A percentile compares a stretch with the other conserved stretches of the same genome.
Conservation (phyloP, 1,284 basidiomycete genomes). For the Mycena citricolor region DNA sequence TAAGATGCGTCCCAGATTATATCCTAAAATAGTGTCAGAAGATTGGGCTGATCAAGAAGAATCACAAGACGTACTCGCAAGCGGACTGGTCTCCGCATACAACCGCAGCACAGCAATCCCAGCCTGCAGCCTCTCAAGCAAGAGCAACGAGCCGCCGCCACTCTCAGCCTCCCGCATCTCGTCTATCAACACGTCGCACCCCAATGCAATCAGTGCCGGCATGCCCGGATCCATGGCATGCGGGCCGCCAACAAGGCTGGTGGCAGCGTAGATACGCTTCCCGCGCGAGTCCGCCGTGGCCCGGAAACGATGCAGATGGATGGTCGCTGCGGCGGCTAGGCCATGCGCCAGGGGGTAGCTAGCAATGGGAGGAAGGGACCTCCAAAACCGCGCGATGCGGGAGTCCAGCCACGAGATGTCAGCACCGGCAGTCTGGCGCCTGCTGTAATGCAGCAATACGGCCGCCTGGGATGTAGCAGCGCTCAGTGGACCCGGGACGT, state of each 20-base stretch:
- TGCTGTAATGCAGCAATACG: conserved; percentile 14
- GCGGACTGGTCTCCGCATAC: no score
- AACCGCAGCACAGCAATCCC: no score
- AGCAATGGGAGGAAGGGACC: conserved; percentile 8
- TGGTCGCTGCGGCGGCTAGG: no score
- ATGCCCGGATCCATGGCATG: background rate
- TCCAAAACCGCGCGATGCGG: conserved; percentile 15
- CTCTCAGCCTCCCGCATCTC: background rate
- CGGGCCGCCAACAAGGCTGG: no score
- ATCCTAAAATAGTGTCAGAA: no score
- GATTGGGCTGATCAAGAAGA: no score
- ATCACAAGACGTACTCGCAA: no score
- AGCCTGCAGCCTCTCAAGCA: no score
- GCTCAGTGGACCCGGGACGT: background rate
- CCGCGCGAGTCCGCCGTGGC: background rate
- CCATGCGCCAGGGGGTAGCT: background rate
- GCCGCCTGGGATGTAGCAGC: conserved; percentile 11
- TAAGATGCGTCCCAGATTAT: no score
- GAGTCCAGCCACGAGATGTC: conserved; percentile 12
- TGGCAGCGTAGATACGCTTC: no score
- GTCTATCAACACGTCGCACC: background rate
- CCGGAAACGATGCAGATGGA: no score
- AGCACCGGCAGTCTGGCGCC: background rate
- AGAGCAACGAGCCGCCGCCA: no score
- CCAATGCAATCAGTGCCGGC: background rate